Percentiles rank a stretch among this genome's conserved stretches.
Evolutionary conservation across 2,329 filamentous ascomycete species (phyloP).

Genomic region (Apiospora hydei): DNA sequence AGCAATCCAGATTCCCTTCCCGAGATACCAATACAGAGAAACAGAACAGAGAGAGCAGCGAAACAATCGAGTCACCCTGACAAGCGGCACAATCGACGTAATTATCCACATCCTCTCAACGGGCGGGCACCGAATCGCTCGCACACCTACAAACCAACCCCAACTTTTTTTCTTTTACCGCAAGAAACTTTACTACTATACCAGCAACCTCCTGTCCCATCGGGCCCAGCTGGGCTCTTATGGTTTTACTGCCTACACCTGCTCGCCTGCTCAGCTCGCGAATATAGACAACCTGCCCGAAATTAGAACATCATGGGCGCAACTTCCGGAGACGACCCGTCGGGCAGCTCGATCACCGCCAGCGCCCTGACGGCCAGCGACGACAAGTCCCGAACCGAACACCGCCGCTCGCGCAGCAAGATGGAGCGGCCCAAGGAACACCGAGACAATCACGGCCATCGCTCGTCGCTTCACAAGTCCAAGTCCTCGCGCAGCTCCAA

Average conservation of each 20-base stretch:
- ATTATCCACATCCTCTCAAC: slow-evolving; percentile 16
- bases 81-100: slow-evolving; percentile 12
- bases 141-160: slow-evolving; percentile 8
- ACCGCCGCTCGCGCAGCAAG: slow-evolving; percentile 25
- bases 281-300: background rate
- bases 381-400: slow-evolving; percentile 27
- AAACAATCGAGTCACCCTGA: slow-evolving; percentile 10
- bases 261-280: slow-evolving; percentile 14
- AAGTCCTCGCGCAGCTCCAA: slow-evolving; percentile 40
- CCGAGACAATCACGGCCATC: slow-evolving; percentile 35
- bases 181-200: slow-evolving; percentile 28
- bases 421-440: slow-evolving; percentile 30
- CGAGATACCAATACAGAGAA: slow-evolving; percentile 11
- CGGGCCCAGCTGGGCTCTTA: slow-evolving; percentile 43
- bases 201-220: slow-evolving; percentile 28
- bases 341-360: slow-evolving; percentile 20
- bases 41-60: background rate
- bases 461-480: slow-evolving; percentile 35
- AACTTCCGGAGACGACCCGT: slow-evolving; percentile 8
- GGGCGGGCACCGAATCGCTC: slow-evolving; percentile 12
- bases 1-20: background rate
- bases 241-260: slow-evolving; percentile 23
- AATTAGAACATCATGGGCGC: slow-evolving; percentile 26
- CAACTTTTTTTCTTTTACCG: slow-evolving; percentile 30
- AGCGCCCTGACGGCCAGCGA: slow-evolving; percentile 30